A percentile compares a stretch with the other conserved stretches of the same genome.
Conservation (phyloP, 2,329 filamentous ascomycete species). For the Cadophora sp. region DNA sequence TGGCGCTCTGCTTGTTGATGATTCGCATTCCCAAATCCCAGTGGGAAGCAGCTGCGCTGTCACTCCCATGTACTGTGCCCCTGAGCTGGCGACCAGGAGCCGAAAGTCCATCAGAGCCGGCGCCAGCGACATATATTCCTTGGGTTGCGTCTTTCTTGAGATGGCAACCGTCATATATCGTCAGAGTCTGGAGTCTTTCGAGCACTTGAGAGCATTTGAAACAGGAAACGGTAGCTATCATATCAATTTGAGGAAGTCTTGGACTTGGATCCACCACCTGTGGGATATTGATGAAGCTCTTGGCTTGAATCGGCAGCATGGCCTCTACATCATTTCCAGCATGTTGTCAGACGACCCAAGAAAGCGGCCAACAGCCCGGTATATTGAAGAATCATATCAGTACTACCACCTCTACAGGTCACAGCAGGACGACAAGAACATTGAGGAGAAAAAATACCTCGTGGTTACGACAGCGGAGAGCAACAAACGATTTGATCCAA, state of each 20-base stretch:
- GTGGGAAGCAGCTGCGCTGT: conserved; percentile 2
- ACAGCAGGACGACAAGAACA: neutral
- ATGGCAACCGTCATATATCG: conserved; percentile 20
- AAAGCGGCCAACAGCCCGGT: conserved; percentile 15
- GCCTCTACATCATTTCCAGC: conserved; percentile 4
- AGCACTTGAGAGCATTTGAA: conserved; percentile 14
- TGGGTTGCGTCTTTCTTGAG: conserved; percentile 22
- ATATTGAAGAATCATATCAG: conserved; percentile 12
- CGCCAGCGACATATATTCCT: conserved; percentile 21
- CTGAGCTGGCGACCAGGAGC: conserved; percentile 6
- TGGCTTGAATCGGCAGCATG: neutral
- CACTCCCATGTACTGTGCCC: conserved; percentile 23
- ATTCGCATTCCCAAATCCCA: neutral
- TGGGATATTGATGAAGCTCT: conserved; percentile 17
- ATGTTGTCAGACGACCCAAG: conserved; percentile 15
- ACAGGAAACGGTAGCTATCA: conserved; percentile 7
- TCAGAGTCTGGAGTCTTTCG: conserved; percentile 4
- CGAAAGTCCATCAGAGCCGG: neutral
- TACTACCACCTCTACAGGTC: neutral
- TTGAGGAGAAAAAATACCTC: conserved; percentile 14
- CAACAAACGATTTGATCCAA: conserved; percentile 1
- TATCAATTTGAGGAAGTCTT: conserved; percentile 3
- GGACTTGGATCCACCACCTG: conserved; percentile 16
- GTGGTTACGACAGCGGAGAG: neutral
- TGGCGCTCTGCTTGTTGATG: conserved; percentile 11